These are phyloP conservation scores for Phialemonium atrogriseum DNA, from an alignment of 2,329 filamentous ascomycete species.

Conservation along the genomic window DNA sequence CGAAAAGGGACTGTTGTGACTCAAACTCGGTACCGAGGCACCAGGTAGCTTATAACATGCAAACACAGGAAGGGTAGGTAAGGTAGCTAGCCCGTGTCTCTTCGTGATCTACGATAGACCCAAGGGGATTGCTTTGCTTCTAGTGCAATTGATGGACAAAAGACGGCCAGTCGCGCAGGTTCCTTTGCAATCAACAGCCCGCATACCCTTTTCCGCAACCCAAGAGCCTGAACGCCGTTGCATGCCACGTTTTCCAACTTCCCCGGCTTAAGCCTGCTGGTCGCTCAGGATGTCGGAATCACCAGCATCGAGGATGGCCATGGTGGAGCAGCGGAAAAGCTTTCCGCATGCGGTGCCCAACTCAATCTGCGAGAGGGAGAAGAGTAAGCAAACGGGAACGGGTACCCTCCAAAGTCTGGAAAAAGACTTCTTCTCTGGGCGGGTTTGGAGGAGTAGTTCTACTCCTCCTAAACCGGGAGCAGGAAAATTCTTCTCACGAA, in stretches of 20 bases:
- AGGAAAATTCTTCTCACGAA: too few species aligned
- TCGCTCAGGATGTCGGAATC: slow-evolving; percentile 95
- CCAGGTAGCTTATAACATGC: too few species aligned
- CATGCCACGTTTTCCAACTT: slow-evolving; percentile 16
- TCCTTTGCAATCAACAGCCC: slow-evolving; percentile 4
- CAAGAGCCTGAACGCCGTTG: slow-evolving; percentile 34
- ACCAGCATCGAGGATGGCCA: slow-evolving; percentile 95
- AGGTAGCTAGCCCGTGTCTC: too few species aligned
- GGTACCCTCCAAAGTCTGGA: slow-evolving; percentile 80
- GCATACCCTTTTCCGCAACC: slow-evolving; percentile 13
- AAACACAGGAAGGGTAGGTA: too few species aligned
- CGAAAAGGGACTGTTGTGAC: too few species aligned
- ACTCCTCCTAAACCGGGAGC: too few species aligned
- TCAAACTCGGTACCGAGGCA: too few species aligned
- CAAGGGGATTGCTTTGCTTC: background rate
- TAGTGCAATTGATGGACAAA: slow-evolving; percentile 1
- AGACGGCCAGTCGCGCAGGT: background rate
- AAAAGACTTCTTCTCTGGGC: slow-evolving; percentile 87
- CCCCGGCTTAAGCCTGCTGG: slow-evolving; percentile 49
- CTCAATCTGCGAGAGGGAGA: slow-evolving; percentile 65
- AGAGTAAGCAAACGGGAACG: slow-evolving; percentile 38
- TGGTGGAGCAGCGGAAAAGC: slow-evolving; percentile 82
- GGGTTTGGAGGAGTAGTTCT: slow-evolving; percentile 40
- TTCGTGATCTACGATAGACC: slow-evolving; percentile 3
- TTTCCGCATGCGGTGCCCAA: slow-evolving; percentile 97